Evolutionary conservation across 495 filamentous ascomycete genomes (phyloP).

Genomic region (Neurospora cerealis): DNA sequence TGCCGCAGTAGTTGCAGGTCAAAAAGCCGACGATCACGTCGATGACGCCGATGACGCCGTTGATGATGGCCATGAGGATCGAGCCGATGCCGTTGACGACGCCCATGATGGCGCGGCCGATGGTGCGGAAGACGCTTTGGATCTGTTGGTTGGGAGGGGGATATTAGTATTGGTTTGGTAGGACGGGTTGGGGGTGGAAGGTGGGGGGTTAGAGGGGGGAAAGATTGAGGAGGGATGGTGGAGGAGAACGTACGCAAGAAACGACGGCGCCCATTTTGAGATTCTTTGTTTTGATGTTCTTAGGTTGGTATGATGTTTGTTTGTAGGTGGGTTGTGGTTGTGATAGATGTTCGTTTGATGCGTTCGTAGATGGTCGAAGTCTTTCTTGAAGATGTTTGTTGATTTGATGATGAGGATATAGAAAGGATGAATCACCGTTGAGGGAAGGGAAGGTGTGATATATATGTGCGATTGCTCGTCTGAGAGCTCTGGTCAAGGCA

Average conservation of each 20-base stretch:
- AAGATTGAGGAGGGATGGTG: too few species aligned
- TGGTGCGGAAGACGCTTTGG: constrained; percentile 64
- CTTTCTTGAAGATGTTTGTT: neutral
- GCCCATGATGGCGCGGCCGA: constrained; percentile 75
- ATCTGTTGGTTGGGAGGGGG: too few species aligned
- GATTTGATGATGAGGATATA: neutral
- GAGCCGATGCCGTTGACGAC: constrained; percentile 64
- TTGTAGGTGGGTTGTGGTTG: constrained; percentile 9
- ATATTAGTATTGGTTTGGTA: too few species aligned
- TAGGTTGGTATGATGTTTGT: constrained; percentile 11
- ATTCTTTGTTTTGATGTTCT: neutral
- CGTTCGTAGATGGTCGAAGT: constrained; percentile 2
- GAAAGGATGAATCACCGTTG: neutral
- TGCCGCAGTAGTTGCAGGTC: constrained; percentile 56
- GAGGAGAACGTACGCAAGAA: constrained; percentile 93
- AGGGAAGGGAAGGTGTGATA: neutral
- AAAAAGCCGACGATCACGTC: constrained; percentile 79
- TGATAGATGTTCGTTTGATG: constrained; percentile 3
- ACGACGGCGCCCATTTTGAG: constrained; percentile 87
- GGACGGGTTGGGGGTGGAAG: neutral
- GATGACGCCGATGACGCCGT: constrained; percentile 65
- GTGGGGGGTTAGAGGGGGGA: neutral
- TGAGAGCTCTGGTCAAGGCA: neutral
- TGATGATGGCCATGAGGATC: constrained; percentile 72
- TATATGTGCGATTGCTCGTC: neutral